Evolutionary conservation across 2,329 filamentous ascomycete species (phyloP).

Genomic region (Penicillium sp.): DNA sequence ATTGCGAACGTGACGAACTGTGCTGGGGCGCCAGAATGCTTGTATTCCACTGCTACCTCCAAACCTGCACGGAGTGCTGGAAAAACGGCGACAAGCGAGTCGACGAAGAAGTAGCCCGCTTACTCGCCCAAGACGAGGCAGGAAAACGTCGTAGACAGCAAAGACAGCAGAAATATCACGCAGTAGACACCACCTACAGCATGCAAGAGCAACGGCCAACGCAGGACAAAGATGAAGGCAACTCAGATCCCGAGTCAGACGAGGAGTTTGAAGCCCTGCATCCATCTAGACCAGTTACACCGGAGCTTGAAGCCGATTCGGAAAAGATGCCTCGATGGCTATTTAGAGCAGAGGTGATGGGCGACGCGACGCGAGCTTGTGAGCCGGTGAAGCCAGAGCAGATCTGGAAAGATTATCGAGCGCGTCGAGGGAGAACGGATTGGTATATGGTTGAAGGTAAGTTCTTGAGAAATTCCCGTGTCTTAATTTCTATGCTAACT

Average conservation of each 20-base stretch:
- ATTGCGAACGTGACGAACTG: constrained; percentile 2
- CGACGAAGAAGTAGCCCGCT: background rate
- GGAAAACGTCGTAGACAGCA: background rate
- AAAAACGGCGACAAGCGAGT: constrained; percentile 8
- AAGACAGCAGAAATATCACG: background rate
- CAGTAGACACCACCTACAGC: no score
- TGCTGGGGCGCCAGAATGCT: constrained; percentile 15
- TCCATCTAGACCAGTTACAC: background rate
- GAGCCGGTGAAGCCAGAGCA: constrained; percentile 11
- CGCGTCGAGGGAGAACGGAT: constrained; percentile 1
- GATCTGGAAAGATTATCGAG: constrained; percentile 16
- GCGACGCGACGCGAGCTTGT: constrained; percentile 15
- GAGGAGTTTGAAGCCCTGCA: background rate
- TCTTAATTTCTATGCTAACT: background rate
- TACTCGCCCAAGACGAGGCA: background rate
- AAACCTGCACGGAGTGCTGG: constrained; percentile 23
- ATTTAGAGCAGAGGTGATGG: constrained; percentile 2
- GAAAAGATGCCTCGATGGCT: background rate
- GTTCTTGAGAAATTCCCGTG: background rate
- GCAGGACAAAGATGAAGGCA: background rate
- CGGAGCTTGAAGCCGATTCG: background rate
- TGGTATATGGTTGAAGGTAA: constrained; percentile 2
- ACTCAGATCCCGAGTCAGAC: background rate
- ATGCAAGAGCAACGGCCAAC: background rate
- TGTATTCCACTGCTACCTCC: constrained; percentile 7